Base-by-base conservation (phyloP, 179 eudicot genomes). In the Nepenthes alata region DNA sequence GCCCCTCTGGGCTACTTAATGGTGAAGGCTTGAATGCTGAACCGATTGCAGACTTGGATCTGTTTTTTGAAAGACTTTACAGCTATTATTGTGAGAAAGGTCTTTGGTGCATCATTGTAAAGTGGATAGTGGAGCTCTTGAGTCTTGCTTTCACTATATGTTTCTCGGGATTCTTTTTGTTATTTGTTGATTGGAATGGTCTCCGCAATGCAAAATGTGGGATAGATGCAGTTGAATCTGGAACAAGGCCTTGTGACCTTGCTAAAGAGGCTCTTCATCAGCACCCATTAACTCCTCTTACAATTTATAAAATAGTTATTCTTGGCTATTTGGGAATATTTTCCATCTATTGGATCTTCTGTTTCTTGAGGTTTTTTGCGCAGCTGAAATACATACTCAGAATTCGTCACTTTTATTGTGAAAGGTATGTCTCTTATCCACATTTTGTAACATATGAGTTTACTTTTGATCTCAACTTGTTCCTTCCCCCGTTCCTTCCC, bases 41-140 rank as follows among this genome's bases (percentile, higher is more conserved):
- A 55, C 86, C 93, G 35, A 90, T 90, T 63, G 70, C 89, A 58
- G 97, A 93, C 73, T 73, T 93, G 71, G 98, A 93, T 65, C 73
- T 93, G 51, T 93, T 90, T 75, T 93, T 87, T 58, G 97, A 90
- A 77, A 82, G 91, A 71, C 76, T 93, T 13, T 90, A 93, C 73
- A 85, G 79, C 79, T 93, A 93, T 64, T 90, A 90, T 58, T 87
- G 98, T 57, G 98, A 90, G 75, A 93, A 93, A 77, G 97, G 97
- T 51, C 89, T 93, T 67, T 90, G 94, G 95, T 93, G 97, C 80
- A 85, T 93, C 25, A 85, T 93, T 55, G 88, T 85, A 8, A 93
- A 89, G 80, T 93, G 98, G 98, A 83, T 90, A 58, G 87, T 87
- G 58, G 98, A 93, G 72, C 95, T 90, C 16, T 69, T 90, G 35